Conservation (phyloP, 2,329 filamentous ascomycete species). For the Phialophora tarda region DNA sequence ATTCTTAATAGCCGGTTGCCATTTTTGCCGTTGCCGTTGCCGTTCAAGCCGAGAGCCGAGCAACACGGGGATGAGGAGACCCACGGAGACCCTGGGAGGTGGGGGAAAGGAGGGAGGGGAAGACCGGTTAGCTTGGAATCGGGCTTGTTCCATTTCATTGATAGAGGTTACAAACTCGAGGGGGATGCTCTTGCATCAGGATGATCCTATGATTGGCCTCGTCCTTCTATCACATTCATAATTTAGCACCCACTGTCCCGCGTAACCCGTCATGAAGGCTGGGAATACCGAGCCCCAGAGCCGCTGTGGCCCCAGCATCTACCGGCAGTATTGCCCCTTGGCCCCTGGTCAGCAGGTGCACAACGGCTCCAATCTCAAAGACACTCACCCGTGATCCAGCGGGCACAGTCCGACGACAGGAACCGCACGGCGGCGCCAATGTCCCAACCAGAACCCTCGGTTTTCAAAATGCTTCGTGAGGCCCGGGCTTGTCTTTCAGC, state of each 20-base stretch:
- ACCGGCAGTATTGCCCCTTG: slow-evolving; percentile 51
- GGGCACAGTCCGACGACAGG: slow-evolving; percentile 57
- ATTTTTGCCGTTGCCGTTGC: background rate
- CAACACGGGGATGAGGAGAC: background rate
- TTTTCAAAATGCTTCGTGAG: slow-evolving; percentile 57
- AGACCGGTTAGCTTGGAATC: background rate
- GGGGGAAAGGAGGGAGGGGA: background rate
- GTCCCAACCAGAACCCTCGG: slow-evolving; percentile 62
- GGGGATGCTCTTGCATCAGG: background rate
- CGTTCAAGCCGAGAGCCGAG: background rate
- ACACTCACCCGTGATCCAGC: slow-evolving; percentile 57
- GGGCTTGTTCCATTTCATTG: background rate
- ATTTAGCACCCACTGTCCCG: slow-evolving; percentile 3
- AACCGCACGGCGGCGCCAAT: slow-evolving; percentile 58
- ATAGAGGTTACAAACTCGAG: background rate
- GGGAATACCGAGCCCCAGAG: slow-evolving; percentile 49
- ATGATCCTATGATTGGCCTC: background rate
- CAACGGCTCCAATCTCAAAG: background rate
- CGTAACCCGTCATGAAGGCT: slow-evolving; percentile 27
- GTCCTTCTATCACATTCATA: slow-evolving; percentile 2
- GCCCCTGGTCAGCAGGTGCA: background rate
- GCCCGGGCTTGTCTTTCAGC: slow-evolving; percentile 56
- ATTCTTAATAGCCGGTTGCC: background rate
- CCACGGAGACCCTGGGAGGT: too few relatives aligned
- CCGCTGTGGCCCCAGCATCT: slow-evolving; percentile 55